Evolutionary conservation across 352 stramenopile genomes (phyloP), one percentile per base, ranked within the genome.

Genomic region (Globisporangium polare): DNA sequence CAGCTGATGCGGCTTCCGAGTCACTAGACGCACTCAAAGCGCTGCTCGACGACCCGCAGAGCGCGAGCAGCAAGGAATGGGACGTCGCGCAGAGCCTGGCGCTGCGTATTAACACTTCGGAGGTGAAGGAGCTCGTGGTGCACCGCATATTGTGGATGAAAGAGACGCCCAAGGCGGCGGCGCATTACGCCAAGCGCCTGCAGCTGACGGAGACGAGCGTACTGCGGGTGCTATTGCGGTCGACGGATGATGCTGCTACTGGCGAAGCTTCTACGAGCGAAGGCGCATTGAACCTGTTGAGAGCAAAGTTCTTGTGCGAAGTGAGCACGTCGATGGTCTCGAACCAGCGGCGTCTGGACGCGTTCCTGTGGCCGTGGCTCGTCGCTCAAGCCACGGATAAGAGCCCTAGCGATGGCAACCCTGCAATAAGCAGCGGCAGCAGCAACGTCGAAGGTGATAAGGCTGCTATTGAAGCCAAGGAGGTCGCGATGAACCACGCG

Each of bases 111-210:
- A 65, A 54, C 9, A 71, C 72, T 6, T 2, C 35, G 0, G 72
- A 76, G n/a, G 78, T 81, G 5, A 71, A 74, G 5, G 54, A 66
- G 27, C 59, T 70, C 12, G 55, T 90, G 24, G 63, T 91, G 6
- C 60, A 56, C 7, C 55, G 56, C 12, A 66, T 92, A 60, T 62
- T 92, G 42, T 65, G 63, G 39, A 26, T 65, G 8, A 73, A 70
- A 17, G 35, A 73, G 33, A 72, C 68, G n/a, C 73, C 75, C 4
- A 72, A 71, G 41, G 81, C 81, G 4, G 83, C 81, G 3, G 83
- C 74, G 20, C 83, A 92, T 58, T 92, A 92, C 69, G 74, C 78
- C 24, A 77, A 80, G 58, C 81, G 83, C 1, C 65, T 92, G 29
- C 55, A 63, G 42, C 15, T 88, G 42, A 35, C 43, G 6, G 49